Evolutionary conservation across 1,284 basidiomycete genomes (phyloP).

Genomic region (Vanrija pseudolonga): DNA sequence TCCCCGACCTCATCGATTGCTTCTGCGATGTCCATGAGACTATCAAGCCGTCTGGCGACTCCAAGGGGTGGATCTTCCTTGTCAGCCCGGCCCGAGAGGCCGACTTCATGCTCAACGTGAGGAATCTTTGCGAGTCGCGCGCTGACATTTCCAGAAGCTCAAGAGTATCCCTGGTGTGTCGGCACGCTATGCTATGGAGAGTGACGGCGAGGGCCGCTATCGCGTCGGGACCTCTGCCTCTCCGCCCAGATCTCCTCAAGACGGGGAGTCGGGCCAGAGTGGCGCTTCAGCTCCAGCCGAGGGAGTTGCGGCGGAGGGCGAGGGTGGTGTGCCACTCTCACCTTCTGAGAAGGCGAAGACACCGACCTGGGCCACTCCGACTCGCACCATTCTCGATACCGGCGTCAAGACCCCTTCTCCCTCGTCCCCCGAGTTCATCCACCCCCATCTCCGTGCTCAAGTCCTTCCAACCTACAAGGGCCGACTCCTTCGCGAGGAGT

Average conservation of each 20-base stretch:
- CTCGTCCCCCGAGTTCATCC: background rate
- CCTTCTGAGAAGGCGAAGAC: background rate
- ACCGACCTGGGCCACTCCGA: background rate
- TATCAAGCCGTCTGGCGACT: background rate
- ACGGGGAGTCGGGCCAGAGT: background rate
- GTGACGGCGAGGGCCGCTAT: conserved; percentile 5
- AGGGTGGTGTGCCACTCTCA: background rate
- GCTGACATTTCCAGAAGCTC: conserved; percentile 19
- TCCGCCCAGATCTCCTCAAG: too few species aligned
- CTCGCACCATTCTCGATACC: background rate
- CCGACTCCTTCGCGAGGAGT: conserved; percentile 20
- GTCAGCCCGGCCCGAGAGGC: conserved; percentile 15
- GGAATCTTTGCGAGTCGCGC: background rate
- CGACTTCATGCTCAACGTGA: conserved; percentile 7
- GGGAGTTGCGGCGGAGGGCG: too few species aligned
- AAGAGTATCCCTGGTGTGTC: conserved; percentile 26
- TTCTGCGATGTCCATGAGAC: conserved; percentile 28
- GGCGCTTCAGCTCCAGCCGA: background rate
- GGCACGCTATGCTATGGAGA: conserved; percentile 20
- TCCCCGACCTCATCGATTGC: conserved; percentile 26
- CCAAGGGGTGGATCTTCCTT: conserved; percentile 19
- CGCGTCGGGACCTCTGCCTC: background rate
- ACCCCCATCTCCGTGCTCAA: conserved; percentile 11
- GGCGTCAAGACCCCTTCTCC: background rate
- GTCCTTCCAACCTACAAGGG: conserved; percentile 27